Base-by-base conservation (phyloP, 106 monocot species). In the Posidonia australis region DNA sequence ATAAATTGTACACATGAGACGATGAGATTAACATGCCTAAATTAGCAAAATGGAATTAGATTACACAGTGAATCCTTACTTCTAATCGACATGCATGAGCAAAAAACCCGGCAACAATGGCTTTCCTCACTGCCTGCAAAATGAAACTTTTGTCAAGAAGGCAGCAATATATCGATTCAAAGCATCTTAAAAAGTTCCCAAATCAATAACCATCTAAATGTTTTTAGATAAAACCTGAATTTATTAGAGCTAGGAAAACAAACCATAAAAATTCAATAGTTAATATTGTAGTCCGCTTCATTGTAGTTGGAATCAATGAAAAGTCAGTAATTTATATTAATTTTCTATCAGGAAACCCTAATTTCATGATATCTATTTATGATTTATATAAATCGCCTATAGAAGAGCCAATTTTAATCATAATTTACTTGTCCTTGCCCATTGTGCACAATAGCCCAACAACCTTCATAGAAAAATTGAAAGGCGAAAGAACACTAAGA, bases 41-140 rank as follows among this genome's bases (percentile, higher is more conserved):
- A 26, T 29, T 16, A 60, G 28, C 16, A 60, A 60, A 72, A 23
- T 28, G 24, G n/a, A 31, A 59, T 41, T 53, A 36, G 2, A 36
- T 36, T 36, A 36, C 36, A 36, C 22, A 58, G 59, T 12, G 26
- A 64, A 21, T 53, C 64, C 73, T 78, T 74, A 90, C 94, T 77
- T 90, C 96, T 48, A 96, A 74, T 24, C 69, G 84, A 51, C 90
- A 82, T 55, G 90, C 84, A 82, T 96, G 51, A 44, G 96, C 77
- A 78, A 90, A 96, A 72, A 82, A 87, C 29, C 96, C 96, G 60
- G 96, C 72, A 77, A 96, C 67, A 17, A 90, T 63, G 19, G 96
- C 96, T 72, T 84, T 96, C 57, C 87, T 77, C 41, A 96, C 54
- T 20, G 41, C 63, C 96, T 96, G 80, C 13, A 68, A 23, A 67